These are phyloP conservation scores for Dictyostelium purpureum DNA, from an alignment of 78 protist species.

Conservation along the genomic window DNA sequence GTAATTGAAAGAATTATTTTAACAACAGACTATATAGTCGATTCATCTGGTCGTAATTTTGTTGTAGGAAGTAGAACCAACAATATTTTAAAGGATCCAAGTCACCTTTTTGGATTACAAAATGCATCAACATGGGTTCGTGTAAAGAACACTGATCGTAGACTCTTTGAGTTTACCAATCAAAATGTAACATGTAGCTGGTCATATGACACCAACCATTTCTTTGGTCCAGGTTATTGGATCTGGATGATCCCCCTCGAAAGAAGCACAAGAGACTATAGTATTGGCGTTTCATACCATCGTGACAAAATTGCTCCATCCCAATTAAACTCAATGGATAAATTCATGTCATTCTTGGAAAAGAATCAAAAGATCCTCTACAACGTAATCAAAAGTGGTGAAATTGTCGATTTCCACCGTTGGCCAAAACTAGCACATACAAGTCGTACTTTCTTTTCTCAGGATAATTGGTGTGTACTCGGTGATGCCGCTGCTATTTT, in stretches of 20 bases:
- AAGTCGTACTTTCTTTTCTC: slow-evolving; percentile 6
- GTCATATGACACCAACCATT: slow-evolving; percentile 57
- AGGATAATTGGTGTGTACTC: slow-evolving; percentile 52
- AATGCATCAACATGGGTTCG: slow-evolving; percentile 50
- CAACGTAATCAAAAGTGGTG: slow-evolving; percentile 58
- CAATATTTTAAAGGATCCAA: slow-evolving; percentile 51
- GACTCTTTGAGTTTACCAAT: slow-evolving; percentile 13
- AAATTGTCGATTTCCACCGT: slow-evolving; percentile 58
- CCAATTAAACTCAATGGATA: slow-evolving; percentile 35
- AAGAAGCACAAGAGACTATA: slow-evolving; percentile 32
- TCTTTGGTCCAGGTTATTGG: slow-evolving; percentile 77
- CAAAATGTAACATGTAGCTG: slow-evolving; percentile 35
- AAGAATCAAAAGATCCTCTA: slow-evolving; percentile 50
- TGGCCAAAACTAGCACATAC: slow-evolving; percentile 67
- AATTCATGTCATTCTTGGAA: slow-evolving; percentile 57
- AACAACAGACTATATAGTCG: slow-evolving; percentile 45
- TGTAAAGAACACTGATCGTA: slow-evolving; percentile 29
- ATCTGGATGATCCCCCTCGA: slow-evolving; percentile 76
- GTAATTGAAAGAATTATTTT: neutral
- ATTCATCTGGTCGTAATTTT: slow-evolving; percentile 52
- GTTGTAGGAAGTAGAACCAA: slow-evolving; percentile 49
- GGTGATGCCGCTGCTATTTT: slow-evolving; percentile 78
- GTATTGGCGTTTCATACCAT: slow-evolving; percentile 70
- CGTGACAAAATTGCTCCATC: slow-evolving; percentile 40
- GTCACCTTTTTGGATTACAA: slow-evolving; percentile 19